Conservation (phyloP, 2,329 filamentous ascomycete species). For the Lachnellula suecica region DNA sequence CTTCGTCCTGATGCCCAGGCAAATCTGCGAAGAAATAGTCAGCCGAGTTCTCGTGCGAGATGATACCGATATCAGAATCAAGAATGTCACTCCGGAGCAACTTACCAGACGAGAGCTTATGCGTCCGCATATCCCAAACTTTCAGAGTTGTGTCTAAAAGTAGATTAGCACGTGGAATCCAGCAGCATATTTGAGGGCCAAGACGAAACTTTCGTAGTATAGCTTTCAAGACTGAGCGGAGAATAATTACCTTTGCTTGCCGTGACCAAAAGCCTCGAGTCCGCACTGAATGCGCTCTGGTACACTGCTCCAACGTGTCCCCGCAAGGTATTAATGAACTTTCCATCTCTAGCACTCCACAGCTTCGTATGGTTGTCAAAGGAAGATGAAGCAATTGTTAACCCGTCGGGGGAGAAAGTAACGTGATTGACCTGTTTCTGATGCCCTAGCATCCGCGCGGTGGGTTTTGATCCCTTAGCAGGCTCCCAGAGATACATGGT, state of each 20-base stretch:
- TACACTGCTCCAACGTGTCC: conserved; percentile 93
- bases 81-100: background rate
- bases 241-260: conserved; percentile 84
- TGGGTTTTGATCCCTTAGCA: conserved; percentile 72
- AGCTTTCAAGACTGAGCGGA: too few relatives aligned
- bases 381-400: conserved; percentile 80
- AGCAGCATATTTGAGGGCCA: too few relatives aligned
- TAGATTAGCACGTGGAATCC: too few relatives aligned
- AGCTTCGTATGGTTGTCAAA: conserved; percentile 96
- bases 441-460: conserved; percentile 88
- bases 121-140: conserved; percentile 87
- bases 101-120: conserved; percentile 64
- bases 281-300: conserved; percentile 87
- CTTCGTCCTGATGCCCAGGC: conserved; percentile 88
- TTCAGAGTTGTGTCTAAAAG: conserved; percentile 84
- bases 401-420: conserved; percentile 87
- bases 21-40: conserved; percentile 58
- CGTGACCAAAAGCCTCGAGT: conserved; percentile 85
- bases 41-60: background rate
- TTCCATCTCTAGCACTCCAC: conserved; percentile 75
- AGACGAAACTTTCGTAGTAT: too few relatives aligned
- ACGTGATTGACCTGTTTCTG: conserved; percentile 98
- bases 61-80: background rate
- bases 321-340: conserved; percentile 82
- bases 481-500: conserved; percentile 97